Base-by-base conservation (phyloP, 768 basidiomycete genomes). In the Boletus fagicola region DNA sequence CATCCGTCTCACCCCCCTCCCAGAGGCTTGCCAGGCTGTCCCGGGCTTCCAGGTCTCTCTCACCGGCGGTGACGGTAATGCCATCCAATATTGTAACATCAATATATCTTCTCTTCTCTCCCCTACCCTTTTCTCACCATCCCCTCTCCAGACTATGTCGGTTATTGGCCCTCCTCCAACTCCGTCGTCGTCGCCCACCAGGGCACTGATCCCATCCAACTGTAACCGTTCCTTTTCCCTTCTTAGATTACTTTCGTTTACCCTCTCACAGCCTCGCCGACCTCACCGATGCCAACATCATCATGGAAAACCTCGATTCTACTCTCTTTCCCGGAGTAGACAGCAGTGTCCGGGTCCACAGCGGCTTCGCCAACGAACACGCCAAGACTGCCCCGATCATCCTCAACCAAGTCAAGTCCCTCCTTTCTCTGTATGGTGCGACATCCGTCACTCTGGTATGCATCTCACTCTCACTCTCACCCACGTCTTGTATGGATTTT, bases 151-250 rank as follows among this genome's bases (percentile, higher is more conserved):
- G 83, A 72, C 61, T 84, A 77, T 61, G 82, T 85, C 20, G 84
- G 85, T 8, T 83, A 79, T 61, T 84, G 81, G 75, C 78, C 79
- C 1, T 59, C 71, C 8, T 69, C 79, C 57, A 74, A 78, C 54
- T 74, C 82, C 3, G 76, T 85, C 38, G 76, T 86, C n/a, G 82
- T 86, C 9, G 80, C 79, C 1, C 84, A 85, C 60, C 75, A 86
- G 64, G 85, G 85, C 16, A 86, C 85, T 6, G 81, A 86, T 57
- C 81, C 83, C 8, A 77, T 72, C 0, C 66, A 80, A 56, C 62
- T 86, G 84, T 84, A 60, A 67, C 77, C 54, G 9, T 36, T 55
- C 9, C 1, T 28, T 11, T 28, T 22, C 16, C 43, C 20, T 8
- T 26, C 42, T 56, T 20, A 24, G n/a, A 1, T 15, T 20, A 6